Evolutionary conservation across 1,284 basidiomycete genomes (phyloP).

Genomic region (Ceratobasidium papillatum): DNA sequence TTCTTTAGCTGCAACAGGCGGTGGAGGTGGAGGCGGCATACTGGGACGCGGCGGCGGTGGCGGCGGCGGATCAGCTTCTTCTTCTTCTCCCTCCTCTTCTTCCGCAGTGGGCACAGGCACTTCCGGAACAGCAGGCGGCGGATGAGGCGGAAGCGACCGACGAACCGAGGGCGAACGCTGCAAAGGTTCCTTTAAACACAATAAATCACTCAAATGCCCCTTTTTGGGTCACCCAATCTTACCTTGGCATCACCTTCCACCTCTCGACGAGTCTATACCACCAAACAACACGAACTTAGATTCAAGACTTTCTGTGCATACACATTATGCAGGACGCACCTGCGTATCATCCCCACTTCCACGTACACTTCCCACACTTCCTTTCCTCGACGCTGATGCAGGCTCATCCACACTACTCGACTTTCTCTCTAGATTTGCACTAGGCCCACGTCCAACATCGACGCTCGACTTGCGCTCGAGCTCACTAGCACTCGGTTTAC

Average conservation of each 20-base stretch:
- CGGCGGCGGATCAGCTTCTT: background rate
- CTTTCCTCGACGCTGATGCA: constrained; percentile 14
- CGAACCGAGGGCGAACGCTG: constrained; percentile 34
- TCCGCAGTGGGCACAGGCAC: background rate
- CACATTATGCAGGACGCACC: constrained; percentile 15
- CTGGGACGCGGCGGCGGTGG: background rate
- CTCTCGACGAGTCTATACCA: constrained; percentile 4
- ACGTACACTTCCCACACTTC: constrained; percentile 23
- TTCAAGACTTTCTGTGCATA: background rate
- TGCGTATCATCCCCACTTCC: constrained; percentile 19
- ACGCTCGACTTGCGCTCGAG: background rate
- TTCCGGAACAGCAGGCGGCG: constrained; percentile 29
- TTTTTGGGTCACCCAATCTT: background rate
- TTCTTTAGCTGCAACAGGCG: background rate
- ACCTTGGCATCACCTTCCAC: constrained; percentile 1
- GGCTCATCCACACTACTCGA: background rate
- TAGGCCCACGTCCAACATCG: background rate
- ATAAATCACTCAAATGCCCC: background rate
- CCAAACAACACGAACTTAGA: background rate
- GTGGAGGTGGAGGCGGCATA: constrained; percentile 37
- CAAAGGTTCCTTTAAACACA: background rate
- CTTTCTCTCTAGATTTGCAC: background rate
- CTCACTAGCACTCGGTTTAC: constrained; percentile 2
- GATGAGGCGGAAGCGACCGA: constrained; percentile 10
- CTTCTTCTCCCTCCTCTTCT: constrained; percentile 3